Conservation (phyloP, 139 green algal genomes). For the Chlamydomonas schloesseri region DNA sequence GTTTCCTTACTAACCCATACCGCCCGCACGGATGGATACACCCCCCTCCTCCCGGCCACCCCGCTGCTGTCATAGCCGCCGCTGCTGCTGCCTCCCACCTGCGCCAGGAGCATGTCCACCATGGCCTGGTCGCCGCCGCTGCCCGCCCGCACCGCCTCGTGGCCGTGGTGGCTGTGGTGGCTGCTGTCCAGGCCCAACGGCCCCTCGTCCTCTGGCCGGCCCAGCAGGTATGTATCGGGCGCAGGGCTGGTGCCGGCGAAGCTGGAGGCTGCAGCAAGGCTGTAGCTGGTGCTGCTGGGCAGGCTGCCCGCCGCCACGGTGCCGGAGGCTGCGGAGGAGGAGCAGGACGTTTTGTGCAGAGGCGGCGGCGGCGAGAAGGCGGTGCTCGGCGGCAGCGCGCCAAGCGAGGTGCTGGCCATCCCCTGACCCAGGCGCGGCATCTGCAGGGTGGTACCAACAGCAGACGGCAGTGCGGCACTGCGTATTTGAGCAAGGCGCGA, state of each 20-base stretch:
- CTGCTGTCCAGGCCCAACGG: neutral
- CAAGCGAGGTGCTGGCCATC: conserved; percentile 10
- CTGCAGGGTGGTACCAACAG: too few relatives aligned
- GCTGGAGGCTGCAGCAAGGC: neutral
- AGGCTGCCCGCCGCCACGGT: neutral
- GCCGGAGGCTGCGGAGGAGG: conserved; percentile 12
- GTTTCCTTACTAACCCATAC: too few relatives aligned
- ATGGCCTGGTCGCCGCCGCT: neutral
- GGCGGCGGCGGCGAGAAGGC: neutral
- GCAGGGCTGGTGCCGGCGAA: neutral
- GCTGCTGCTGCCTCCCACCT: too few relatives aligned
- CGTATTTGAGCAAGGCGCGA: too few relatives aligned
- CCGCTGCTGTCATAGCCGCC: too few relatives aligned
- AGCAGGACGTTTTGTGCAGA: neutral
- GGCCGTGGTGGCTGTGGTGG: too few relatives aligned
- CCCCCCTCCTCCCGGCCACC: too few relatives aligned
- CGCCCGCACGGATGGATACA: too few relatives aligned
- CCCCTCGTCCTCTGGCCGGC: neutral
- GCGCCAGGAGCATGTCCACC: conserved; percentile 44
- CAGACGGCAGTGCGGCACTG: too few relatives aligned
- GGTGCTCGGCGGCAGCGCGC: neutral
- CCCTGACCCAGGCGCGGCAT: neutral
- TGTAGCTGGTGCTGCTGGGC: neutral
- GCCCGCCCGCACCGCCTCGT: neutral
- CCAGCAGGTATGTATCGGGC: too few relatives aligned